These are phyloP conservation scores for Trypanosoma melophagium DNA, from an alignment of 208 protist genomes.

Conservation along the genomic window DNA sequence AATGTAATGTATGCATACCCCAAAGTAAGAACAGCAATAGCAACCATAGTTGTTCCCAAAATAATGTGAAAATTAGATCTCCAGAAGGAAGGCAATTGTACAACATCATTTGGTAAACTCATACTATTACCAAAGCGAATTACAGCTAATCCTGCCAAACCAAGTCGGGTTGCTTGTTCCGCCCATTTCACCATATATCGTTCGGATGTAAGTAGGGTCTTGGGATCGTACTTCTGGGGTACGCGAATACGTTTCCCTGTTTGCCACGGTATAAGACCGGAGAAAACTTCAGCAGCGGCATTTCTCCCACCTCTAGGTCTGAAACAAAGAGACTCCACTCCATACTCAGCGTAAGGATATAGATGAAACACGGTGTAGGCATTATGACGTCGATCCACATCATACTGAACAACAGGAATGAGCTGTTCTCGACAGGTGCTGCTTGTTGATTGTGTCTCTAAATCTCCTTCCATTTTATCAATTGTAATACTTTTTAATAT, in stretches of 20 bases:
- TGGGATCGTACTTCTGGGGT: constrained; percentile 91
- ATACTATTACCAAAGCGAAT: constrained; percentile 80
- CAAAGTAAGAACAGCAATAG: constrained; percentile 53
- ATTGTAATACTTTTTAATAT: constrained; percentile 29
- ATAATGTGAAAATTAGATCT: constrained; percentile 68
- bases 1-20: constrained; percentile 75
- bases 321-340: constrained; percentile 82
- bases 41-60: constrained; percentile 54
- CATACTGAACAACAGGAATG: constrained; percentile 71
- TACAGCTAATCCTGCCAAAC: constrained; percentile 64
- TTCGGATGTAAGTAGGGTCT: constrained; percentile 87
- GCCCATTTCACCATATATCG: constrained; percentile 90
- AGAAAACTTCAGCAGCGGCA: constrained; percentile 64
- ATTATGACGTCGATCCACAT: constrained; percentile 66
- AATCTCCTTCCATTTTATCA: background rate
- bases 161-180: constrained; percentile 64
- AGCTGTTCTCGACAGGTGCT: background rate
- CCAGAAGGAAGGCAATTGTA: constrained; percentile 53
- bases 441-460: background rate
- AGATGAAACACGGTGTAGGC: constrained; percentile 83
- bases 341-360: constrained; percentile 77
- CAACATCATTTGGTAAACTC: constrained; percentile 54
- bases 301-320: constrained; percentile 40
- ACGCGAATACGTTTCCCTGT: constrained; percentile 88
- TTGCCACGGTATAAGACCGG: constrained; percentile 84